These are phyloP conservation scores for Fomitiporia mediterranea DNA, from an alignment of 1,284 basidiomycete species.

Conservation along the genomic window DNA sequence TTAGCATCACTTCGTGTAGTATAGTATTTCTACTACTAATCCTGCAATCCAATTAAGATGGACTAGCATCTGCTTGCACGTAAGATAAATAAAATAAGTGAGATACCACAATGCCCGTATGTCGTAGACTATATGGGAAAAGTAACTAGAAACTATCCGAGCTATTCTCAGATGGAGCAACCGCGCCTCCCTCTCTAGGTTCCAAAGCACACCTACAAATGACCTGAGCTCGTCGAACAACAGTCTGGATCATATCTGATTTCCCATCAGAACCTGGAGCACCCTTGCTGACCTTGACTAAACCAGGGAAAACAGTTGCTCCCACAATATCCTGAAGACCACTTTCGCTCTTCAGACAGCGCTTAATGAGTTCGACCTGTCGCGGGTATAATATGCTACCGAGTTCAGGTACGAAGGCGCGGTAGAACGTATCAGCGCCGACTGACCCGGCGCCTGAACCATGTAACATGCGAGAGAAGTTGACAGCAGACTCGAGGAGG, in stretches of 20 bases:
- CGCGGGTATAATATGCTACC: constrained; percentile 59
- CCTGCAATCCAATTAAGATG: not conserved
- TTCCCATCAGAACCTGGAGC: constrained; percentile 31
- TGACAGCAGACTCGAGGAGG: constrained; percentile 64
- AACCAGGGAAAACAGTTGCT: constrained; percentile 75
- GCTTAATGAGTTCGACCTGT: constrained; percentile 73
- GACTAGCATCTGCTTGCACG: too few species aligned
- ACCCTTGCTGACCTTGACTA: constrained; percentile 68
- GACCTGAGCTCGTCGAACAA: constrained; percentile 77
- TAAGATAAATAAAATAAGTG: not conserved
- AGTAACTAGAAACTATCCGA: constrained; percentile 5
- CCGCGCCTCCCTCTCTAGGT: constrained; percentile 17
- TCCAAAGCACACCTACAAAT: constrained; percentile 74
- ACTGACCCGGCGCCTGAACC: constrained; percentile 55
- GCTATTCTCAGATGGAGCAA: constrained; percentile 6
- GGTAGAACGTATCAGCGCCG: constrained; percentile 66
- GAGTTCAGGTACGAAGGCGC: constrained; percentile 75
- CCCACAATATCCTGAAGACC: constrained; percentile 70
- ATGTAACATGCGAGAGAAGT: constrained; percentile 80
- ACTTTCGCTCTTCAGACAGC: constrained; percentile 67
- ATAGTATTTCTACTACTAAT: constrained; percentile 23
- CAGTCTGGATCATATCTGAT: constrained; percentile 56
- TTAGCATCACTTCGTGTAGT: constrained; percentile 45
- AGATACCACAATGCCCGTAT: not conserved
- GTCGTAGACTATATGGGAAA: too few species aligned